A percentile compares a stretch with the other conserved stretches of the same genome.
phyloP scores from a whole-genome alignment of 1,139 yeast species.

The Torulaspora pretoriensis region DNA sequence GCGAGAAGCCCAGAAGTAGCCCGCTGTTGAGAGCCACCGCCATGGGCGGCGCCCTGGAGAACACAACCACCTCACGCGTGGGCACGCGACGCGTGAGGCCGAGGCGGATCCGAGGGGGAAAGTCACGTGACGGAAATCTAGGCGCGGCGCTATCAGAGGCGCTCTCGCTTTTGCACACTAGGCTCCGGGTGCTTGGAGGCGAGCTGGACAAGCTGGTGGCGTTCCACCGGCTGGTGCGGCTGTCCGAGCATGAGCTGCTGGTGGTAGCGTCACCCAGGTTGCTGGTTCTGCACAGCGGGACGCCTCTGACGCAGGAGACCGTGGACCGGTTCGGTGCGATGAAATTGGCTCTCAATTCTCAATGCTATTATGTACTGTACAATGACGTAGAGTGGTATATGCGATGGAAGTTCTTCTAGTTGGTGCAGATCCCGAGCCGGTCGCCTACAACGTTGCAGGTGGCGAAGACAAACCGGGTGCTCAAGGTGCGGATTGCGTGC shows the following conservation, averaged over 20 bases:
- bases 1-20: not conserved
- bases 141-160: slow-evolving; percentile 4
- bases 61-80: not conserved
- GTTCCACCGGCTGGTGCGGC: slow-evolving; percentile 1
- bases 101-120: not conserved
- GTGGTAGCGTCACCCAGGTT: slow-evolving; percentile 2
- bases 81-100: not conserved
- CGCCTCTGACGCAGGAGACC: slow-evolving; percentile 3
- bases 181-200: slow-evolving; percentile 4
- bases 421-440: slow-evolving; percentile 29
- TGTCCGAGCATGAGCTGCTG: slow-evolving; percentile 11
- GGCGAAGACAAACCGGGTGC: slow-evolving; percentile 36
- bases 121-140: not conserved
- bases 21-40: not conserved
- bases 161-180: slow-evolving; percentile 2
- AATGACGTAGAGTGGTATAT: slow-evolving; percentile 21
- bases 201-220: slow-evolving; percentile 8
- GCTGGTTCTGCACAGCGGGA: slow-evolving; percentile 7
- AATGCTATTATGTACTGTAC: slow-evolving; percentile 15
- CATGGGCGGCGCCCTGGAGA: not conserved
- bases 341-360: slow-evolving; percentile 17
- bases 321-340: slow-evolving; percentile 1
- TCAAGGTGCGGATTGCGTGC: slow-evolving; percentile 45
- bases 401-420: slow-evolving; percentile 24
- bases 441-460: slow-evolving; percentile 31